Evolutionary conservation across 2,329 filamentous ascomycete species (phyloP), one percentile per base, ranked within the genome.

Genomic region (Hypoxylon sp.): DNA sequence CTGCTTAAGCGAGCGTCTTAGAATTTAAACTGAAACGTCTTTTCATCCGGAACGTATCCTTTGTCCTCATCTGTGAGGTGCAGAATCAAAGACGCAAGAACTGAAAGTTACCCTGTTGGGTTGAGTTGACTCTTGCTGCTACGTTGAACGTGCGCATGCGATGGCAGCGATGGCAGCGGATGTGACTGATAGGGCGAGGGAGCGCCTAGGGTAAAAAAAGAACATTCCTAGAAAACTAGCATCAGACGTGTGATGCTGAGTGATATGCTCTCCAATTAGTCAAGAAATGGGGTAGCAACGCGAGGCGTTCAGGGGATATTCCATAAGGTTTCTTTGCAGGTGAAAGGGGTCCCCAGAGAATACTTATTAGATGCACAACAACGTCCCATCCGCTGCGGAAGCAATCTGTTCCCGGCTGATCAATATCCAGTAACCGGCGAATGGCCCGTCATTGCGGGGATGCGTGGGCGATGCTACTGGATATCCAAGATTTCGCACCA

Each of bases 241-340:
- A 46, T 41, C 34, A 38, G 29, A 50, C 46, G 32, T 40, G 47
- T 48, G 52, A 47, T 56, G 49, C 29, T 48, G 38, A 40, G 56
- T 59, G 52, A 59, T 59, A 41, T 43, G 49, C 8, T 32, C 42
- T 51, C 56, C 49, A 57, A 57, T 59, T 54, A 59, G 53, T 58
- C 40, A 34, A 45, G 16, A 12, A 11, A 31, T 20, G 49, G 51
- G 40, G 52, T 15, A 48, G 40, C 32, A 43, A 42, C 47, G 30
- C 21, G 37, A 55, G 35, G 50, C 43, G n/a, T 34, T 31, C 43
- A 41, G 55, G 47, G 51, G 42, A 13, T 42, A 26, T 40, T 54
- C 53, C 45, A 54, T 54, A 43, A 57, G 53, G 49, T 59, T 51
- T 45, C 56, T 42, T 27, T 59, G 56, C 56, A 59, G 49, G 45